A percentile compares a stretch with the other conserved stretches of the same genome.
Conservation (phyloP, 345 rosid species). For the Raphanus raphanistrum region DNA sequence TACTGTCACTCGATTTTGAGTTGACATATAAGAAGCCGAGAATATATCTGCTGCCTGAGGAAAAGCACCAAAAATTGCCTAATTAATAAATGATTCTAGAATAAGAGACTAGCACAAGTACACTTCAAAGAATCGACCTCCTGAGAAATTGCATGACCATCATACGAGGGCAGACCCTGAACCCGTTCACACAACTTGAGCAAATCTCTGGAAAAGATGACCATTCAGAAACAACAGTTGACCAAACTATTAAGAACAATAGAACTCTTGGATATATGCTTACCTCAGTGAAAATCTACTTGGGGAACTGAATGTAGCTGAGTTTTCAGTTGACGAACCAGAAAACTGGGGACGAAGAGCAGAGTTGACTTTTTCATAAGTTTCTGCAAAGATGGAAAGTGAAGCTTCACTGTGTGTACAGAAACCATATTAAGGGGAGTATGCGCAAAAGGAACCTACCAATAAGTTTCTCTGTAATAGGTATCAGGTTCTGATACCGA, state of each 20-base stretch:
- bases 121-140: constrained; percentile 53
- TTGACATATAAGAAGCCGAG: constrained; percentile 57
- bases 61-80: constrained; percentile 15
- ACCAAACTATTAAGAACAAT: constrained; percentile 3
- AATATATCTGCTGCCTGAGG: constrained; percentile 81
- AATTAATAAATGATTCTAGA: constrained; percentile 10
- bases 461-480: constrained; percentile 59
- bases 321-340: constrained; percentile 43
- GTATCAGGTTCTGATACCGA: constrained; percentile 68
- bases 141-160: constrained; percentile 56
- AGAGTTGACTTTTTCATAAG: constrained; percentile 55
- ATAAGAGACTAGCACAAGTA: neutral
- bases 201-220: constrained; percentile 68
- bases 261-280: constrained; percentile 16
- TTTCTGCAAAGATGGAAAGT: constrained; percentile 56
- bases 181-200: constrained; percentile 94
- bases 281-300: constrained; percentile 79
- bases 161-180: constrained; percentile 50
- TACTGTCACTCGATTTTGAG: constrained; percentile 48
- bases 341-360: constrained; percentile 36
- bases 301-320: constrained; percentile 41
- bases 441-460: constrained; percentile 50
- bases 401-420: constrained; percentile 22
- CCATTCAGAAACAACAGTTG: constrained; percentile 33
- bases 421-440: constrained; percentile 11